Base-by-base conservation (phyloP, 1,284 basidiomycete genomes). In the Rhodotorula sp. region DNA sequence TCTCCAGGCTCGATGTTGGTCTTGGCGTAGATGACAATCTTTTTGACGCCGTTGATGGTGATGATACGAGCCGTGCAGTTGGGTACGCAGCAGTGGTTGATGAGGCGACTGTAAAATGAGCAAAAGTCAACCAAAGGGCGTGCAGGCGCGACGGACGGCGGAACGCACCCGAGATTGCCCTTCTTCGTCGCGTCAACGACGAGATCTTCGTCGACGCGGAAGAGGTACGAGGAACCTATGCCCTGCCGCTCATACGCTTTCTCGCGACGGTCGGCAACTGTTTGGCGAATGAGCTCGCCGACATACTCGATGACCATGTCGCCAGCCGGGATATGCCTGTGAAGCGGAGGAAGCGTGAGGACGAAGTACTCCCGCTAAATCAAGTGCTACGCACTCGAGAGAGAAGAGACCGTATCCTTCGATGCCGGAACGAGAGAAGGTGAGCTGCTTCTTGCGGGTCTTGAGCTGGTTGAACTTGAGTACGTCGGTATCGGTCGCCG, bases 221-320 rank as follows among this genome's bases (percentile, higher is more conserved):
- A 97, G 52, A 97, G 84, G 82, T 97, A 97, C 78, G 90, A 93
- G 78, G 90, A 92, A 24, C 94, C 94, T 74, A 97, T 97, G 2
- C 94, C 94, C 79, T 94, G 91, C 67, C 92, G 85, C 81, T 98
- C 92, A 80, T 99, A 99, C 76, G 88, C 86, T 84, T 96, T 95
- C 83, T 99, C 96, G 64, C 96, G 86, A 80, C 94, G 91, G 79
- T 99, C 96, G 34, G 96, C 95, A 8, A 99, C 93, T 76, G 92
- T 90, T 66, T 94, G 92, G 32, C 96, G 86, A 73, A 96, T 91
- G 71, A 98, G 86, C 84, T 99, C 96, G 46, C 96, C 96, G 15
- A 99, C 96, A 78, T 99, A 99, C 82, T 99, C 96, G 81, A 99
- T 98, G 54, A 99, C 95, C 93, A 99, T 98, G 81, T 99, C 96